A percentile compares a stretch with the other conserved stretches of the same genome.
Evolutionary conservation across 768 basidiomycete genomes (phyloP).

Genomic region (Mycena epipterygia): DNA sequence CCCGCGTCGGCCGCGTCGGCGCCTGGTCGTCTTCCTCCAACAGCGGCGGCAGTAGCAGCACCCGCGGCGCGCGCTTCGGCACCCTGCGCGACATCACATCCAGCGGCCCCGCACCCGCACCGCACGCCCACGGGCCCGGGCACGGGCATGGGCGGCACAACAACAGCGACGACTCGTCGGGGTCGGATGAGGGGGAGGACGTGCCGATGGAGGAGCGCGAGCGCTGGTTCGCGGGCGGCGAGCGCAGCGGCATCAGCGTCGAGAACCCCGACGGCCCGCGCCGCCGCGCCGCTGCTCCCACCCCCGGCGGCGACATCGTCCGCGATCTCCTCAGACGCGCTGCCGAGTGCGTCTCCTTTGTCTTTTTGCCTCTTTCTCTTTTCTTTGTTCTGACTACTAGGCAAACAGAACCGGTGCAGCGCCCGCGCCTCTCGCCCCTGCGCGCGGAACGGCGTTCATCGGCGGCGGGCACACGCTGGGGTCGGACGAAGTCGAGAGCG

Average conservation of each 20-base stretch:
- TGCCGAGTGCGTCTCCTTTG: constrained; percentile 69
- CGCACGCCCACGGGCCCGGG: neutral
- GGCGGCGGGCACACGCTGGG: constrained; percentile 90
- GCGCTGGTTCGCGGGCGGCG: constrained; percentile 95
- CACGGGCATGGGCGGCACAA: neutral
- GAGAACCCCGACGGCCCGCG: constrained; percentile 80
- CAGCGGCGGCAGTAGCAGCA: neutral
- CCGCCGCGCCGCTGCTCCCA: constrained; percentile 25
- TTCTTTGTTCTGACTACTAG: neutral
- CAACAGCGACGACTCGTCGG: constrained; percentile 47
- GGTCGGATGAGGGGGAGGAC: constrained; percentile 67
- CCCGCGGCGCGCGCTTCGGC: constrained; percentile 15
- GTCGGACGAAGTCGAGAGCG: constrained; percentile 88
- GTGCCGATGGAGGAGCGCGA: constrained; percentile 66
- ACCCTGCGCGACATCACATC: constrained; percentile 24
- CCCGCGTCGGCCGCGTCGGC: constrained; percentile 32
- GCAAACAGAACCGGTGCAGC: constrained; percentile 53
- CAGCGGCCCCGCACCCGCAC: neutral
- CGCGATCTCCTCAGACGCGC: constrained; percentile 85
- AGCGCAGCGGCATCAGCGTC: constrained; percentile 91
- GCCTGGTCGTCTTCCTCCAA: constrained; percentile 12
- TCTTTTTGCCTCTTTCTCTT: constrained; percentile 25
- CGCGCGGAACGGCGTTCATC: constrained; percentile 58
- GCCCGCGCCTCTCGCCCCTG: constrained; percentile 32
- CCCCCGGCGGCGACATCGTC: constrained; percentile 70